Evolutionary conservation across 2,329 filamentous ascomycete genomes (phyloP).

Genomic region (Aspergillus terreus): DNA sequence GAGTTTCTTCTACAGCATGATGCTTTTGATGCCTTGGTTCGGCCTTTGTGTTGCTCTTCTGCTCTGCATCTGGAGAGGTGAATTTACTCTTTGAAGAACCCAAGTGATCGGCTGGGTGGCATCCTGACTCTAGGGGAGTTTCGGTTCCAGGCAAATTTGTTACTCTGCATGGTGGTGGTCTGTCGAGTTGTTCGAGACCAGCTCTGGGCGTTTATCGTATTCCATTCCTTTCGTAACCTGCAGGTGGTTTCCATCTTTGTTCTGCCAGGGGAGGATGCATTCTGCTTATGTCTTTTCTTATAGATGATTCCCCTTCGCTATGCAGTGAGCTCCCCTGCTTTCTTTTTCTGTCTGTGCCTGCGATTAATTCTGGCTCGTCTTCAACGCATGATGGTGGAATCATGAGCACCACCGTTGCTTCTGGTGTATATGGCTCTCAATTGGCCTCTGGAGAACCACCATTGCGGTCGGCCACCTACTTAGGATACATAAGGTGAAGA

Average conservation of each 20-base stretch:
- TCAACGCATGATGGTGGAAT: neutral
- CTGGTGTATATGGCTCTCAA: neutral
- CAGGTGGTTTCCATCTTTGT: neutral
- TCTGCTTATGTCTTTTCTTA: conserved; percentile 11
- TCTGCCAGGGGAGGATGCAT: neutral
- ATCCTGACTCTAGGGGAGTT: neutral
- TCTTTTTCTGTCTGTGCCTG: neutral
- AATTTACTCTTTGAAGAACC: neutral
- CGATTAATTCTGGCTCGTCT: neutral
- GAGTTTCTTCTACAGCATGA: conserved; percentile 14
- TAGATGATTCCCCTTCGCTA: conserved; percentile 30
- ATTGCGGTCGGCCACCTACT: too few relatives aligned
- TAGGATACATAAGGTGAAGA: too few relatives aligned
- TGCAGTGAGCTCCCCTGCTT: conserved; percentile 7
- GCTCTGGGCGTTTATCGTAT: conserved; percentile 11
- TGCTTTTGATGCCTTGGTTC: conserved; percentile 10
- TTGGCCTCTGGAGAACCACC: too few relatives aligned
- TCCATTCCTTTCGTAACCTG: neutral
- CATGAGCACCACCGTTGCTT: neutral
- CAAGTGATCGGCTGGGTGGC: neutral
- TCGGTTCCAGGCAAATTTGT: neutral
- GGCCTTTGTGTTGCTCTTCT: neutral
- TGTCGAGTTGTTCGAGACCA: conserved; percentile 6
- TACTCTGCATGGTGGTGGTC: neutral
- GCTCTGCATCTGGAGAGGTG: neutral